Percentiles rank a stretch among this genome's conserved stretches.
These are phyloP conservation scores for Colletotrichum orchidophilum DNA, from an alignment of 2,329 filamentous ascomycete genomes.

Conservation along the genomic window DNA sequence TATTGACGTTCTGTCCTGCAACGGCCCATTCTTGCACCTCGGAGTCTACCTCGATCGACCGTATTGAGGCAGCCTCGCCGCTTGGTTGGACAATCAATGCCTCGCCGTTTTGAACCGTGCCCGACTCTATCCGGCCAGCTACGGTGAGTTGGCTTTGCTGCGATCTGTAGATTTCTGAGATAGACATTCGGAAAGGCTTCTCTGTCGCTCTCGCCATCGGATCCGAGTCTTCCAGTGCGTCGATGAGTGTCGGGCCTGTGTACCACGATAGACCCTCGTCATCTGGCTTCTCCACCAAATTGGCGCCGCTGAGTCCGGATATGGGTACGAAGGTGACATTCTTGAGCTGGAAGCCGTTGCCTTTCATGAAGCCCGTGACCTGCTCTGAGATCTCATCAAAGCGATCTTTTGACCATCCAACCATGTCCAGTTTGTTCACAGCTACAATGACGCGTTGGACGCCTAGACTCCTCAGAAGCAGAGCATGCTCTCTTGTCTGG, in stretches of 20 bases:
- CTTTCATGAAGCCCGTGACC: slow-evolving; percentile 81
- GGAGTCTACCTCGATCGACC: slow-evolving; percentile 80
- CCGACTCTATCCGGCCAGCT: slow-evolving; percentile 85
- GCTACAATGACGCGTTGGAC: slow-evolving; percentile 89
- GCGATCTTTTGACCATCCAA: slow-evolving; percentile 82
- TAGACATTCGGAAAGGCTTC: slow-evolving; percentile 85
- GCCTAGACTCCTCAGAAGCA: slow-evolving; percentile 90
- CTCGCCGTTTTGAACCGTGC: slow-evolving; percentile 86
- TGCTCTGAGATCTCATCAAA: slow-evolving; percentile 89
- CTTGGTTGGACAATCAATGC: slow-evolving; percentile 81
- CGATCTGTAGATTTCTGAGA: slow-evolving; percentile 87
- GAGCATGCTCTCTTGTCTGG: slow-evolving; percentile 92
- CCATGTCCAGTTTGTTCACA: slow-evolving; percentile 93
- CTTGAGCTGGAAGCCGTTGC: slow-evolving; percentile 82
- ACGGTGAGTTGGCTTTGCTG: slow-evolving; percentile 85
- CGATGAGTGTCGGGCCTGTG: slow-evolving; percentile 78
- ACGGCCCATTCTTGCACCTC: slow-evolving; percentile 86
- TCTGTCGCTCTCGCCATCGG: slow-evolving; percentile 75
- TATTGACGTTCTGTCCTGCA: slow-evolving; percentile 85
- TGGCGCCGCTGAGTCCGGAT: slow-evolving; percentile 88
- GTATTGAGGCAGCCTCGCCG: slow-evolving; percentile 82
- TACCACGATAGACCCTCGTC: slow-evolving; percentile 79
- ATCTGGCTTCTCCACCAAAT: slow-evolving; percentile 72
- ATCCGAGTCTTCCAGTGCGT: slow-evolving; percentile 86
- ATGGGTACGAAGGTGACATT: slow-evolving; percentile 90